A percentile compares a stretch with the other conserved stretches of the same genome.
These are phyloP conservation scores for Diaporthe sp. DNA, from an alignment of 2,329 filamentous ascomycete genomes.

Conservation along the genomic window DNA sequence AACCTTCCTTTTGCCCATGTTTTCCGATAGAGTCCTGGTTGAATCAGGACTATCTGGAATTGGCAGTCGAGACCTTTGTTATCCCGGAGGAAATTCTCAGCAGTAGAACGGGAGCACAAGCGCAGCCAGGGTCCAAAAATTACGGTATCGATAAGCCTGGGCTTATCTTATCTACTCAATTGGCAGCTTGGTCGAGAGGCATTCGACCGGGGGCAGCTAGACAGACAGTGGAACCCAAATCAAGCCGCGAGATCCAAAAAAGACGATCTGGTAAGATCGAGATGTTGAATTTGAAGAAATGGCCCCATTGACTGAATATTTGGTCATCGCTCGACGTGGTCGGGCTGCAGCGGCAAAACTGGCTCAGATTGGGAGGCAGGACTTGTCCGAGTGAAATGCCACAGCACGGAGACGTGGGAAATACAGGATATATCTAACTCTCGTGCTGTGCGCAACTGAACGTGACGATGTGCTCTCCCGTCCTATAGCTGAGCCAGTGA, in stretches of 20 bases:
- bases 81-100: slow-evolving; percentile 7
- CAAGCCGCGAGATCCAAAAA: too few relatives aligned
- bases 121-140: not conserved
- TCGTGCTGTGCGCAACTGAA: not conserved
- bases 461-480: too few relatives aligned
- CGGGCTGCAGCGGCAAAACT: not conserved
- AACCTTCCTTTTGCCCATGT: slow-evolving; percentile 88
- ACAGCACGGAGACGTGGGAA: not conserved
- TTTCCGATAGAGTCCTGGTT: slow-evolving; percentile 40
- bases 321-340: too few relatives aligned
- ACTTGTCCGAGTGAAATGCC: not conserved
- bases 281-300: not conserved
- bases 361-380: not conserved
- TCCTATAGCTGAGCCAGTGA: not conserved
- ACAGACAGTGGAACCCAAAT: not conserved
- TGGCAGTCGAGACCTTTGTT: not conserved
- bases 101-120: not conserved
- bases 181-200: not conserved
- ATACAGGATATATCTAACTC: too few relatives aligned
- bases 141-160: slow-evolving; percentile 20
- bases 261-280: not conserved
- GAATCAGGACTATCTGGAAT: not conserved
- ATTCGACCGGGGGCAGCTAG: not conserved
- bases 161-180: not conserved
- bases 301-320: not conserved